These are phyloP conservation scores for Polytolypa hystricis DNA, from an alignment of 2,329 filamentous ascomycete species.

Conservation along the genomic window DNA sequence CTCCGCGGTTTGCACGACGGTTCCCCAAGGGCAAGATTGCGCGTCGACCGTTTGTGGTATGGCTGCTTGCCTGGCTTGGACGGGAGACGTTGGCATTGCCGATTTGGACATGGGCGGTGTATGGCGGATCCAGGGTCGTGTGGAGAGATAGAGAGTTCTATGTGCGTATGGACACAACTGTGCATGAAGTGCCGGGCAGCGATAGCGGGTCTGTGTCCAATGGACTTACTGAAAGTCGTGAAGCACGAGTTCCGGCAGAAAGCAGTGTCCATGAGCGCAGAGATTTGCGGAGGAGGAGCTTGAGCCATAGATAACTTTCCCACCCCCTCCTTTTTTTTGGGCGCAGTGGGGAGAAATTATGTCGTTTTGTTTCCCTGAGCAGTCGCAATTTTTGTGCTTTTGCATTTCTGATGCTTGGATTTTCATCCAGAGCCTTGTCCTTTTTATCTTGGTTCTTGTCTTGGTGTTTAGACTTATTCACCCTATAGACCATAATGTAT, in stretches of 20 bases:
- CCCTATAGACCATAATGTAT: too few relatives aligned
- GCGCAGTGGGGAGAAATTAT: too few relatives aligned
- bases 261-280: background rate
- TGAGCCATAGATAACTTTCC: too few relatives aligned
- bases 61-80: conserved; percentile 73
- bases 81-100: conserved; percentile 74
- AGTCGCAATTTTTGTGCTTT: too few relatives aligned
- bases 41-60: conserved; percentile 53
- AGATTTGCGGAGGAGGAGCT: conserved; percentile 1
- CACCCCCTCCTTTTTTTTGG: too few relatives aligned
- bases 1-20: conserved; percentile 58
- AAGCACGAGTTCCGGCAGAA: background rate
- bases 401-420: too few relatives aligned
- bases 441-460: too few relatives aligned
- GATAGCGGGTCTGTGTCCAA: background rate
- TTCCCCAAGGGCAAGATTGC: conserved; percentile 34
- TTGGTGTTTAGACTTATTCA: too few relatives aligned
- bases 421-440: too few relatives aligned
- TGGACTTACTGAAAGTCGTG: background rate
- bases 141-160: conserved; percentile 79
- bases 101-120: conserved; percentile 82
- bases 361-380: too few relatives aligned
- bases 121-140: conserved; percentile 73
- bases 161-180: conserved; percentile 75
- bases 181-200: conserved; percentile 39